phyloP scores from a whole-genome alignment of 2,329 filamentous ascomycete genomes.

The Neonectria coccinea region DNA sequence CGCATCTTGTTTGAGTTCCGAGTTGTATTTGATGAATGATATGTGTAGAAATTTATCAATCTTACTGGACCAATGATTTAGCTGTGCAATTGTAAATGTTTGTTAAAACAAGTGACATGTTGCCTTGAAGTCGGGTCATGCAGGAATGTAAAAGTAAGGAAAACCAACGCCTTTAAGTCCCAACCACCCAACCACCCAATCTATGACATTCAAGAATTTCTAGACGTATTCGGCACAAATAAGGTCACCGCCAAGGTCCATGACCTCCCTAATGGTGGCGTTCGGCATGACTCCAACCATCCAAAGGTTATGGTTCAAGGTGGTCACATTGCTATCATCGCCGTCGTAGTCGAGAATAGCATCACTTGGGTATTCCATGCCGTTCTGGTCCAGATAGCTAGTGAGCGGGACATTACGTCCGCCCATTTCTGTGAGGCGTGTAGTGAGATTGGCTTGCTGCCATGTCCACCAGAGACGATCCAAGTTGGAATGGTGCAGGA shows the following conservation, averaged over 20 bases:
- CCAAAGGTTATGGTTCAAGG: conserved; percentile 31
- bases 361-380: conserved; percentile 13
- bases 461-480: conserved; percentile 36
- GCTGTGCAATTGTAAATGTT: background rate
- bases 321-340: conserved; percentile 25
- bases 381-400: conserved; percentile 17
- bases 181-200: background rate
- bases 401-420: conserved; percentile 45
- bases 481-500: conserved; percentile 31
- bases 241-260: conserved; percentile 34
- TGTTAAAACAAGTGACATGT: background rate
- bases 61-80: background rate
- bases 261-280: conserved; percentile 44
- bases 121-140: background rate
- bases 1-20: background rate
- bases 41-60: background rate
- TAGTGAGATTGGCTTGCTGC: conserved; percentile 30
- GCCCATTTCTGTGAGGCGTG: conserved; percentile 34
- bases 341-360: conserved; percentile 17
- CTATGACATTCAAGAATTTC: background rate
- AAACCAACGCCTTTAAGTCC: background rate
- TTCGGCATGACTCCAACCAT: conserved; percentile 24
- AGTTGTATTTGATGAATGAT: background rate
- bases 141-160: background rate
- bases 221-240: conserved; percentile 38